A percentile compares a stretch with the other conserved stretches of the same genome.
Evolutionary conservation across 148 eudicot species (phyloP).

Genomic region (Rhododendron ferrugineum): DNA sequence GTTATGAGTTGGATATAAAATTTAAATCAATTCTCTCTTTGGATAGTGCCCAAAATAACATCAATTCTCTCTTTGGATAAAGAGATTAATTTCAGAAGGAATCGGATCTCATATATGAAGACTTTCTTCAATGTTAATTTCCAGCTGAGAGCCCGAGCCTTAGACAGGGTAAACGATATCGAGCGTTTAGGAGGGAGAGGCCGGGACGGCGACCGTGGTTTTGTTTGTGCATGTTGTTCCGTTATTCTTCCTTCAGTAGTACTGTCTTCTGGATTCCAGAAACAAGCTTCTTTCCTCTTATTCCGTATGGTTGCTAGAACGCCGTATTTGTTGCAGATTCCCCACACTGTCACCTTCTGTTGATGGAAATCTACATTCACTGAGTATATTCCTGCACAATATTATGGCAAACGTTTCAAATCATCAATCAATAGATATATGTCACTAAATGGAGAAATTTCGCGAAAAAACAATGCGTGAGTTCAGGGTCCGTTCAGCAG

Average conservation of each 20-base stretch:
- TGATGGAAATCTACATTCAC: slow-evolving; percentile 61
- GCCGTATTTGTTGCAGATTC: slow-evolving; percentile 87
- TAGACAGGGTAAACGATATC: background rate
- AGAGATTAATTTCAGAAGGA: slow-evolving; percentile 37
- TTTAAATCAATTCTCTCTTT: background rate
- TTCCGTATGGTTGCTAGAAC: slow-evolving; percentile 53
- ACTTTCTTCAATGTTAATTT: slow-evolving; percentile 57
- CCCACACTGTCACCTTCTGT: slow-evolving; percentile 95
- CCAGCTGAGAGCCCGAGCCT: slow-evolving; percentile 17
- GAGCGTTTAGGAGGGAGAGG: background rate
- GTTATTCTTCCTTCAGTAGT: too few species aligned
- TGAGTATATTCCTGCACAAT: slow-evolving; percentile 81
- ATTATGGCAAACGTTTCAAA: background rate
- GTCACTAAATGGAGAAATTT: too few species aligned
- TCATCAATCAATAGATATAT: too few species aligned
- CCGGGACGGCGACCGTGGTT: background rate
- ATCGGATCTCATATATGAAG: slow-evolving; percentile 47
- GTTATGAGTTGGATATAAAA: too few species aligned
- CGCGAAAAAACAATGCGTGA: background rate
- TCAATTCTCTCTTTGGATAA: background rate
- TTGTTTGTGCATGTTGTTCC: background rate
- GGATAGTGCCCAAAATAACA: background rate
- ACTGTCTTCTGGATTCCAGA: slow-evolving; percentile 38
- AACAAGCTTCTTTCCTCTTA: slow-evolving; percentile 74
- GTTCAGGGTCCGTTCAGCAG: too few species aligned